phyloP scores from a whole-genome alignment of 73 alveolate genomes.

The Blepharisma stoltei region DNA sequence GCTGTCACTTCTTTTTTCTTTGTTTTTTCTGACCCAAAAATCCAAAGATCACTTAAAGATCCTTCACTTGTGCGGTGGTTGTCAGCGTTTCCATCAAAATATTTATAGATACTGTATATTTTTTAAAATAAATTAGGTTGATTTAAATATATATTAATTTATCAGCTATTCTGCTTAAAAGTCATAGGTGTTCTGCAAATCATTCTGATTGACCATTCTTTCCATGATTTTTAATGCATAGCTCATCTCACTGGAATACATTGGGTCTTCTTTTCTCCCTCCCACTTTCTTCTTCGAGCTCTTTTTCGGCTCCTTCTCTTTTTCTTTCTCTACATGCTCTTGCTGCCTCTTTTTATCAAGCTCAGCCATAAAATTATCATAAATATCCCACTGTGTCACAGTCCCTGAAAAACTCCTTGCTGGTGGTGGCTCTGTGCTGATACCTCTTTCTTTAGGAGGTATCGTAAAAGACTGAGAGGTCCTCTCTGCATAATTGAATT shows the following conservation, averaged over 20 bases:
- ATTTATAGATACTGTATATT: constrained; percentile 87
- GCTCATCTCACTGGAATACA: constrained; percentile 77
- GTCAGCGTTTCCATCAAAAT: constrained; percentile 68
- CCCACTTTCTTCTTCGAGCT: constrained; percentile 67
- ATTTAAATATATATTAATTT: too few relatives aligned
- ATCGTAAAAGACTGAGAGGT: constrained; percentile 84
- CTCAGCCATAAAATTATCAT: constrained; percentile 95
- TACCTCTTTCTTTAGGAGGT: constrained; percentile 76
- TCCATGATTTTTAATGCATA: constrained; percentile 90
- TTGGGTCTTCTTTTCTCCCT: constrained; percentile 73
- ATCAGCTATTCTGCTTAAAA: too few relatives aligned
- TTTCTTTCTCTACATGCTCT: constrained; percentile 44
- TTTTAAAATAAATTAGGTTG: too few relatives aligned
- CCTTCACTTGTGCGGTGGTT: constrained; percentile 49
- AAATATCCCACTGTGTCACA: constrained; percentile 98
- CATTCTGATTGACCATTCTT: constrained; percentile 95
- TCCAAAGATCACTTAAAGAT: constrained; percentile 88
- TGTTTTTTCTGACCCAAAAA: constrained; percentile 92
- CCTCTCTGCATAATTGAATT: constrained; percentile 87
- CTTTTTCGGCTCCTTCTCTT: constrained; percentile 70
- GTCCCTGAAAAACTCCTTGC: constrained; percentile 66
- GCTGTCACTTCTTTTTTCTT: constrained; percentile 95
- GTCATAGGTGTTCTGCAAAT: constrained; percentile 95
- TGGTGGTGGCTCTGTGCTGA: constrained; percentile 90
- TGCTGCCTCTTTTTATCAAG: constrained; percentile 64